phyloP scores from a whole-genome alignment of 768 basidiomycete genomes.

The Solioccasus polychromus region DNA sequence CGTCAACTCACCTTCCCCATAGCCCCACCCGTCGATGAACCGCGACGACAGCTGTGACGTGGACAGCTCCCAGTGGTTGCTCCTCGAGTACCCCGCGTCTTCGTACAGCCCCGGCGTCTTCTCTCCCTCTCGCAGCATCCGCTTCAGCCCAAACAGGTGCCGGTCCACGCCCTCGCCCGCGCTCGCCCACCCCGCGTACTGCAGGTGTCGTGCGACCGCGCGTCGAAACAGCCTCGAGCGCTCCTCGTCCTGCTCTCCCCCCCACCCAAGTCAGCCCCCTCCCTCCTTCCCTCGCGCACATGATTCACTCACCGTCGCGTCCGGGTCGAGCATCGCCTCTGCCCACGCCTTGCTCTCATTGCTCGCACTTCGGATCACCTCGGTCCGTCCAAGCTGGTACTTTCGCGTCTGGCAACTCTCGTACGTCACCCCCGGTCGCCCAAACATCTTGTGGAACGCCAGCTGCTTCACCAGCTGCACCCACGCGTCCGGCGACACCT shows the following conservation, averaged over 20 bases:
- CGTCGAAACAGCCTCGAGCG: constrained; percentile 67
- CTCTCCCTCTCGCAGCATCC: constrained; percentile 73
- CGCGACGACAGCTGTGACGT: constrained; percentile 83
- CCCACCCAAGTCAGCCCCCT: constrained; percentile 10
- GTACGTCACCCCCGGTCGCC: constrained; percentile 78
- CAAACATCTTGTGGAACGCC: constrained; percentile 85
- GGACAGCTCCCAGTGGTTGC: constrained; percentile 88
- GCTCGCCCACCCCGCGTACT: constrained; percentile 88
- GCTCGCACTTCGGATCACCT: constrained; percentile 88
- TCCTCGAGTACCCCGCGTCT: constrained; percentile 66
- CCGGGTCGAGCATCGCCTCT: constrained; percentile 77
- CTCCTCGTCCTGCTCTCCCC: constrained; percentile 43
- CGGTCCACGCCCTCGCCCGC: constrained; percentile 94
- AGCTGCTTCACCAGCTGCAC: constrained; percentile 95
- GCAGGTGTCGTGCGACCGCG: constrained; percentile 79
- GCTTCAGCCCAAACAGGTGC: constrained; percentile 92
- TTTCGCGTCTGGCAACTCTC: constrained; percentile 94
- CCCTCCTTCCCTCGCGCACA: accelerated
- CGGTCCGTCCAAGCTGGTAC: constrained; percentile 87
- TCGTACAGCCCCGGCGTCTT: constrained; percentile 67
- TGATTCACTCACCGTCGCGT: constrained; percentile 45
- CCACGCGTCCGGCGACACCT: constrained; percentile 91
- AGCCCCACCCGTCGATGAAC: constrained; percentile 94
- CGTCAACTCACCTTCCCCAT: constrained; percentile 74
- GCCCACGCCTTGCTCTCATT: constrained; percentile 82